Evolutionary conservation across 2,329 filamentous ascomycete species (phyloP).

Genomic region (Claviceps purpurea): DNA sequence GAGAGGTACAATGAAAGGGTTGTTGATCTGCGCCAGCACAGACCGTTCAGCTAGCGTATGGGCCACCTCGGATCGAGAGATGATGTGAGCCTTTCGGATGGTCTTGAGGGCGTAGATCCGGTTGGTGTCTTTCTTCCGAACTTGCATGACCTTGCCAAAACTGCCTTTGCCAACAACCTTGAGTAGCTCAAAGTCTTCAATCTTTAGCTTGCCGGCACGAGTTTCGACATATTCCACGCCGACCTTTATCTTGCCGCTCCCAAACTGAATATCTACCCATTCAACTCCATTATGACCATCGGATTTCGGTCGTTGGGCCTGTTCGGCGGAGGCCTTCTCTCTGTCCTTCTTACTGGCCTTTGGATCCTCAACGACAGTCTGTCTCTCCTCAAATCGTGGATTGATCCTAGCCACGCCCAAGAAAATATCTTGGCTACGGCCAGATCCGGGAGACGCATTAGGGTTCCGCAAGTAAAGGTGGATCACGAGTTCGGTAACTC

Average conservation of each 20-base stretch:
- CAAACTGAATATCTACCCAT: slow-evolving; percentile 85
- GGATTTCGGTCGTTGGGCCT: slow-evolving; percentile 36
- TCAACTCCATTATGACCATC: slow-evolving; percentile 61
- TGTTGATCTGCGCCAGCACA: slow-evolving; percentile 99
- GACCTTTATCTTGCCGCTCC: slow-evolving; percentile 75
- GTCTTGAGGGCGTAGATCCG: slow-evolving; percentile 98
- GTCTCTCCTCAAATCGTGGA: slow-evolving; percentile 78
- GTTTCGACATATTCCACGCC: slow-evolving; percentile 95
- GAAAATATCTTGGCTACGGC: slow-evolving; percentile 92
- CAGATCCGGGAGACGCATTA: slow-evolving; percentile 67
- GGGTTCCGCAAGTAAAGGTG: slow-evolving; percentile 94
- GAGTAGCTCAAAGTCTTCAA: slow-evolving; percentile 92
- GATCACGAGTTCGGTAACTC: slow-evolving; percentile 79
- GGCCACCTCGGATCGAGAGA: slow-evolving; percentile 92
- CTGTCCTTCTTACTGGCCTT: slow-evolving; percentile 78
- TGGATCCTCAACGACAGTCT: slow-evolving; percentile 59
- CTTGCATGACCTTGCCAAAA: slow-evolving; percentile 99
- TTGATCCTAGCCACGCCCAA: slow-evolving; percentile 81
- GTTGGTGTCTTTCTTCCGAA: slow-evolving; percentile 92
- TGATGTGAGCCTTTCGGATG: slow-evolving; percentile 98
- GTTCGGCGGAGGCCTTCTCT: slow-evolving; percentile 60
- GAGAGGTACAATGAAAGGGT: slow-evolving; percentile 94
- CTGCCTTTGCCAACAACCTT: slow-evolving; percentile 98
- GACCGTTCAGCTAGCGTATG: slow-evolving; percentile 94
- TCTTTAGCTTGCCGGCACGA: slow-evolving; percentile 73